Evolutionary conservation across 2,329 filamentous ascomycete species (phyloP).

Genomic region (Phaeoacremonium minimum): DNA sequence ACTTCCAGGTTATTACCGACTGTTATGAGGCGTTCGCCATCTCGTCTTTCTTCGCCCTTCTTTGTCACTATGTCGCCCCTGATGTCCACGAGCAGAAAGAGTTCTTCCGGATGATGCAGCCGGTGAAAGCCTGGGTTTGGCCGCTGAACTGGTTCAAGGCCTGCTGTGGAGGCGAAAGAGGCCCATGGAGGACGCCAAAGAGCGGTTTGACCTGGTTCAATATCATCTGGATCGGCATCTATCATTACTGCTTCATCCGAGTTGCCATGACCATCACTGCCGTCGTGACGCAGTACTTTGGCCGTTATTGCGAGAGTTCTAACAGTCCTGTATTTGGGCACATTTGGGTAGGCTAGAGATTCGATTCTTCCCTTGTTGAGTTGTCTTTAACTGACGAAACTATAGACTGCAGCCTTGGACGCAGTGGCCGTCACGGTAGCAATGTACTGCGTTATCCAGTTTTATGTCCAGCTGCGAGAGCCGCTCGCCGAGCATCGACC

Average conservation of each 20-base stretch:
- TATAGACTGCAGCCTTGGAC: constrained; percentile 66
- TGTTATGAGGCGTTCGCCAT: constrained; percentile 90
- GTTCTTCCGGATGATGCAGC: constrained; percentile 67
- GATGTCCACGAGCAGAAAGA: constrained; percentile 76
- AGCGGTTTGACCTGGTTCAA: constrained; percentile 91
- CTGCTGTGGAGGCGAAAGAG: constrained; percentile 65
- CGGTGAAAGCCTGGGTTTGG: constrained; percentile 69
- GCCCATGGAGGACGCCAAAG: constrained; percentile 67
- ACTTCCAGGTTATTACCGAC: constrained; percentile 76
- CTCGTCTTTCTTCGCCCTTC: constrained; percentile 76
- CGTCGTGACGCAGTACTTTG: constrained; percentile 65
- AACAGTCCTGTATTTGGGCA: constrained; percentile 76
- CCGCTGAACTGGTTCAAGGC: constrained; percentile 67
- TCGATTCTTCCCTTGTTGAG: background rate
- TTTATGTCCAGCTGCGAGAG: constrained; percentile 71
- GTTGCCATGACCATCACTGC: constrained; percentile 76
- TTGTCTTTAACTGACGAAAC: constrained; percentile 21
- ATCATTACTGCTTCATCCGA: constrained; percentile 81
- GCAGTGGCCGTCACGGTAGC: constrained; percentile 75
- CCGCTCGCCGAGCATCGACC: constrained; percentile 66
- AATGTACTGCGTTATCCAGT: constrained; percentile 87
- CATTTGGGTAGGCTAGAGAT: constrained; percentile 74
- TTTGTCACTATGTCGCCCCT: constrained; percentile 77
- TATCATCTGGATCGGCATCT: constrained; percentile 75
- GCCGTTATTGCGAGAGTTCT: constrained; percentile 73